phyloP scores from a whole-genome alignment of 495 filamentous ascomycete genomes.

The Rostrohypoxylon terebratum region DNA sequence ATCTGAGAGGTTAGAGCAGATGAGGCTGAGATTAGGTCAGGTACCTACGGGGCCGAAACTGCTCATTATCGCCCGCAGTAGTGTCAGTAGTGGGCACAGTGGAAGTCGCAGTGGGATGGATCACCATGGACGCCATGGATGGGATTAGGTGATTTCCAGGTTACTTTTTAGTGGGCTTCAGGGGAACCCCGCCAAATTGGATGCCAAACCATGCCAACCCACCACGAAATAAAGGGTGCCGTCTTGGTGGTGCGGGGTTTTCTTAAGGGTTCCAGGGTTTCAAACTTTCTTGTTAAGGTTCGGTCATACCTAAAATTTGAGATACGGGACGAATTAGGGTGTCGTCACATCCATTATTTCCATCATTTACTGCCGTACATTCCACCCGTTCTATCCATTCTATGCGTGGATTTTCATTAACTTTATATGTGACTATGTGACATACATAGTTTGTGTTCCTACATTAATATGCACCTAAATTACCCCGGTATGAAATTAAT shows the following conservation, averaged over 20 bases:
- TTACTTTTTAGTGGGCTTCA: constrained; percentile 2
- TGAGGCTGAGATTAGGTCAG: constrained; percentile 37
- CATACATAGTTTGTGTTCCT: neutral
- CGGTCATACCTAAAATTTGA: constrained; percentile 1
- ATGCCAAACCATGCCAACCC: neutral
- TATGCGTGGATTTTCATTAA: neutral
- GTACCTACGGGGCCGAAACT: constrained; percentile 11
- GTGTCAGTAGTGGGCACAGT: neutral
- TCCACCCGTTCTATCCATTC: neutral
- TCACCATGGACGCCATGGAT: neutral
- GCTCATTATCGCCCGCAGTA: neutral
- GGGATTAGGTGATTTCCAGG: neutral
- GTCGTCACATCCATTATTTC: neutral
- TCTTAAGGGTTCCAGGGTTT: neutral
- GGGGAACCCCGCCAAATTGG: constrained; percentile 16
- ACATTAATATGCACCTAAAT: neutral
- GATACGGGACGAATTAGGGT: constrained; percentile 9
- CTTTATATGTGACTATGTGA: constrained; percentile 1
- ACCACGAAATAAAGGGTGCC: neutral
- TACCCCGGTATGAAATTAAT: neutral
- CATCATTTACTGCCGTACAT: too few species aligned
- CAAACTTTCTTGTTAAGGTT: neutral
- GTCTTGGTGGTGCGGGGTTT: constrained; percentile 1
- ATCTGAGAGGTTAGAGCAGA: constrained; percentile 23
- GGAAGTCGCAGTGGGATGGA: neutral